Base-by-base conservation (phyloP, 805 yeast species). In the Metschnikowia gruessii region DNA sequence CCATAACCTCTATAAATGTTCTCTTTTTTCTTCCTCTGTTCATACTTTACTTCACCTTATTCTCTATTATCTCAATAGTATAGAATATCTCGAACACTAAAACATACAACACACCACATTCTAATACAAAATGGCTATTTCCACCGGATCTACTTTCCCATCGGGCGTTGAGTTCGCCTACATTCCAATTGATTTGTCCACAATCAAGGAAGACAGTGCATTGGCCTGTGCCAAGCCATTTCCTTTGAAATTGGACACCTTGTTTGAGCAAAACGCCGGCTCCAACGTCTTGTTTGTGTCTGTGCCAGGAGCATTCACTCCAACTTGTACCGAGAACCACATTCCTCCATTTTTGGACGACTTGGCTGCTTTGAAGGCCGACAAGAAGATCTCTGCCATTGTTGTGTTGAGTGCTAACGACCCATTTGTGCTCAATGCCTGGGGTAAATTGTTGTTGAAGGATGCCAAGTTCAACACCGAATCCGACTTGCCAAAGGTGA, bases 271-370 rank as follows among this genome's bases (percentile, higher is more conserved):
- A 40, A 51, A 59, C 30, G 51, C 49, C 1, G 55, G 58, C 26
- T 57, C 62, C 19, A 63, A 61, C 37, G 57, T 68, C 5, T 55
- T 69, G 40, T 53, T 70, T 39, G 71, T 72, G 17, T 56, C 74
- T 10, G 74, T 70, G 24, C 77, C 77, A 7, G 75, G 73, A 22
- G 72, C 74, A 1, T 70, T 70, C 57, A 68, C 75, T 8, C 75
- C 76, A n/a, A 62, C 72, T 2, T 72, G 77, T 50, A 70, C 75
- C 19, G 76, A 69, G 52, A 61, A 65, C 53, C 77, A 72, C 57
- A 62, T 72, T 39, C 77, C 77, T 5, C 70, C 68, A 16, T 63
- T 57, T 52, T 60, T 72, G 51, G 47, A 48, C 41, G 55, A 68
- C 49, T 59, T 69, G 55, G 54, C 51, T 15, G 44, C 59, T 22